phyloP scores from a whole-genome alignment of 2,329 filamentous ascomycete genomes.

The Diaporthe sp. region DNA sequence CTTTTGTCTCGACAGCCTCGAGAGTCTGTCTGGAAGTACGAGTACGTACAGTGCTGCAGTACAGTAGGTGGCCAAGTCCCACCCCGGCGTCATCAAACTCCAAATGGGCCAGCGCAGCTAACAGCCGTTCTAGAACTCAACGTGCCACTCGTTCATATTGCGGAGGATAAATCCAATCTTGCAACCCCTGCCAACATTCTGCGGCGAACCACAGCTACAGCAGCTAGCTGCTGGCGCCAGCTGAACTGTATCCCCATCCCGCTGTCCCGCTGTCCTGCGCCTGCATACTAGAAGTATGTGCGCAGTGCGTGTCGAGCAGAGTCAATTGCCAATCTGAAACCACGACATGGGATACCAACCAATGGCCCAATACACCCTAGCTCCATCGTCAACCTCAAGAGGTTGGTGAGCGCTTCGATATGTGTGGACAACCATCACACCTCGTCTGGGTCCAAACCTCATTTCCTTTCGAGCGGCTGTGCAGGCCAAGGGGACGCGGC shows the following conservation, averaged over 20 bases:
- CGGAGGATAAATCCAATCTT: constrained; percentile 21
- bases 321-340: constrained; percentile 30
- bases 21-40: neutral
- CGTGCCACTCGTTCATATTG: constrained; percentile 14
- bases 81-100: constrained; percentile 14
- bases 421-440: neutral
- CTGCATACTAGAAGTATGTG: neutral
- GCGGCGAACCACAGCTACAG: neutral
- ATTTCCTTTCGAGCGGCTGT: constrained; percentile 20
- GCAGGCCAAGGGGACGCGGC: constrained; percentile 24
- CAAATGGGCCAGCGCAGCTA: constrained; percentile 13
- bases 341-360: constrained; percentile 1
- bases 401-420: constrained; percentile 20
- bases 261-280: neutral
- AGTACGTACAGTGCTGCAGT: neutral
- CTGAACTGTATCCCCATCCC: constrained; percentile 15
- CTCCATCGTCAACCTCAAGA: constrained; percentile 13
- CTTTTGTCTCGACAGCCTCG: neutral
- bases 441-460: neutral
- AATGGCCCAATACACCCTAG: neutral
- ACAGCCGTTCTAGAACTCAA: constrained; percentile 23
- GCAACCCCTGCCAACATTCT: constrained; percentile 14
- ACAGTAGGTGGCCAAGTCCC: neutral
- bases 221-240: constrained; percentile 16
- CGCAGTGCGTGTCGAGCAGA: neutral